phyloP scores from a whole-genome alignment of 2,329 filamentous ascomycete species.

The Nemania serpens region DNA sequence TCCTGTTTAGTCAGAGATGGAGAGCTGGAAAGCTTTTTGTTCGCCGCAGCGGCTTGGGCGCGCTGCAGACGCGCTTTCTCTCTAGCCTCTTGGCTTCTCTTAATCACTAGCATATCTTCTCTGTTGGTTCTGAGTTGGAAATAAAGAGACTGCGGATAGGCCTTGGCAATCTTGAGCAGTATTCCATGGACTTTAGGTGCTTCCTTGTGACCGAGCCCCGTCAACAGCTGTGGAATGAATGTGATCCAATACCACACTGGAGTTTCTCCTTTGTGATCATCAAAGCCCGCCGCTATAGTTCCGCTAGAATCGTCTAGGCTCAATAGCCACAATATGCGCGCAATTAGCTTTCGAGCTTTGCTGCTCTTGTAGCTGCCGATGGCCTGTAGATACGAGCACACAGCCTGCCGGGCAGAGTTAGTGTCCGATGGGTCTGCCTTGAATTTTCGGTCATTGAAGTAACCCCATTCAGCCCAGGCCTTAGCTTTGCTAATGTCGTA shows the following conservation, averaged over 20 bases:
- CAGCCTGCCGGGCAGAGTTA: slow-evolving; percentile 83
- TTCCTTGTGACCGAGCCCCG: slow-evolving; percentile 89
- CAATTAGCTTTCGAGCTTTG: slow-evolving; percentile 92
- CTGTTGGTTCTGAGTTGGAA: slow-evolving; percentile 92
- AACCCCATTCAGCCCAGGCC: slow-evolving; percentile 98
- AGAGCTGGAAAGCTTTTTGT: slow-evolving; percentile 51
- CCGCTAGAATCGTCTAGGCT: slow-evolving; percentile 90
- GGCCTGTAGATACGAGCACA: slow-evolving; percentile 95
- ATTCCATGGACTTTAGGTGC: slow-evolving; percentile 84
- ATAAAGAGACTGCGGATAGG: slow-evolving; percentile 93
- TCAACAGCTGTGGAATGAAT: slow-evolving; percentile 94
- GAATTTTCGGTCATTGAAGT: slow-evolving; percentile 96
- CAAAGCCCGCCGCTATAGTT: slow-evolving; percentile 82
- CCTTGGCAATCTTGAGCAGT: slow-evolving; percentile 90
- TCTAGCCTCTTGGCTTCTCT: slow-evolving; percentile 83
- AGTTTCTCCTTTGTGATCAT: slow-evolving; percentile 96
- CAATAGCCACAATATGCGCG: slow-evolving; percentile 91
- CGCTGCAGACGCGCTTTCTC: slow-evolving; percentile 60
- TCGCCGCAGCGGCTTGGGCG: slow-evolving; percentile 51
- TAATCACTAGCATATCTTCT: slow-evolving; percentile 91
- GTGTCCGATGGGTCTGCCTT: slow-evolving; percentile 86
- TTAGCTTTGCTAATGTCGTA: slow-evolving; percentile 96
- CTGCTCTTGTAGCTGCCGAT: slow-evolving; percentile 96
- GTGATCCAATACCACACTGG: slow-evolving; percentile 99
- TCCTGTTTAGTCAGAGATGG: slow-evolving; percentile 61